Evolutionary conservation across 2,329 filamentous ascomycete species (phyloP).

Genomic region (Trichoderma sp.): DNA sequence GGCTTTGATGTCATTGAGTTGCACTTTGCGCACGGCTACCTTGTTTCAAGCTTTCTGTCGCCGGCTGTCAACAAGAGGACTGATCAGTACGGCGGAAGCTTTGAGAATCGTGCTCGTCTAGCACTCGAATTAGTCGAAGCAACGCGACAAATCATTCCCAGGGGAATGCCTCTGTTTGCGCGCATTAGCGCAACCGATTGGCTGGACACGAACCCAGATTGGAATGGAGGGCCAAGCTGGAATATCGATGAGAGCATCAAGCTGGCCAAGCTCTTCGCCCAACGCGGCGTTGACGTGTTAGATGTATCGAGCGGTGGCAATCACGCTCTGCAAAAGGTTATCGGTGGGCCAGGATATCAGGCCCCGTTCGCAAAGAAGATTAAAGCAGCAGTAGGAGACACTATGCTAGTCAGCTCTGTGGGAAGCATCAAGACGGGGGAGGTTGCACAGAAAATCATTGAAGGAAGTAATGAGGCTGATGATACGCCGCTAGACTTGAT

Average conservation of each 20-base stretch:
- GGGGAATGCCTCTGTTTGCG: slow-evolving; percentile 70
- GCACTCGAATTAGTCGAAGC: slow-evolving; percentile 67
- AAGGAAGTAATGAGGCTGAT: slow-evolving; percentile 26
- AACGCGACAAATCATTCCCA: slow-evolving; percentile 62
- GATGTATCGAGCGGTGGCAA: slow-evolving; percentile 72
- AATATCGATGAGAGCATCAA: slow-evolving; percentile 62
- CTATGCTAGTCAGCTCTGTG: slow-evolving; percentile 47
- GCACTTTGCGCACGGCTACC: slow-evolving; percentile 76
- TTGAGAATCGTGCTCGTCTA: slow-evolving; percentile 71
- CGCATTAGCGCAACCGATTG: slow-evolving; percentile 76
- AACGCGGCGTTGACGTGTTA: slow-evolving; percentile 70
- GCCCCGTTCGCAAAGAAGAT: slow-evolving; percentile 68
- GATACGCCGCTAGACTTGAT: slow-evolving; percentile 46
- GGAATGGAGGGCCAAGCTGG: slow-evolving; percentile 59
- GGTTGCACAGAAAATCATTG: slow-evolving; percentile 50
- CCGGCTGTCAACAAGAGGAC: slow-evolving; percentile 70
- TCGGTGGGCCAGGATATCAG: slow-evolving; percentile 67
- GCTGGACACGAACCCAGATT: slow-evolving; percentile 62
- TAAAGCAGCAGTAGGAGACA: slow-evolving; percentile 70
- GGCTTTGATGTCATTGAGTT: slow-evolving; percentile 71
- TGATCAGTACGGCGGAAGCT: slow-evolving; percentile 67
- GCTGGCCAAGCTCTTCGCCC: slow-evolving; percentile 64
- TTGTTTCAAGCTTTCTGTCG: slow-evolving; percentile 69
- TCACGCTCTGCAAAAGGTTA: slow-evolving; percentile 52
- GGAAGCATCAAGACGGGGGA: slow-evolving; percentile 49